Evolutionary conservation across 2,329 filamentous ascomycete genomes (phyloP).

Genomic region (Lasiodiplodia citricola): DNA sequence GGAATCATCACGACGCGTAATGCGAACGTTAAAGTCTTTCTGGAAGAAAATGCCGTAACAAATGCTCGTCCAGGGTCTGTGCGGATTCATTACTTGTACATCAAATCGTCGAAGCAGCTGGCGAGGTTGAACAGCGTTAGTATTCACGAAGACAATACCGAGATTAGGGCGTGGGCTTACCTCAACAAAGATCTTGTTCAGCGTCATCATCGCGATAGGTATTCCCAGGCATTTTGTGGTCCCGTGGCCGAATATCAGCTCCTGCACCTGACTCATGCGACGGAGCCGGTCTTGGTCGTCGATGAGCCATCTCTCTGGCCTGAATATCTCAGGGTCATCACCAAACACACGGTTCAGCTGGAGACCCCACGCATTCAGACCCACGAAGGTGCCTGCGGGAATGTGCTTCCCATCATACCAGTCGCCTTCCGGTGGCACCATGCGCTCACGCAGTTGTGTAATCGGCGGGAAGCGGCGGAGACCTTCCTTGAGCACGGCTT

Average conservation of each 20-base stretch:
- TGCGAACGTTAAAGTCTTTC: slow-evolving; percentile 23
- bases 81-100: not conserved
- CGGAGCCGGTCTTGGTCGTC: slow-evolving; percentile 27
- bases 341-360: slow-evolving; percentile 44
- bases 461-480: slow-evolving; percentile 52
- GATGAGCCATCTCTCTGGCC: slow-evolving; percentile 48
- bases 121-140: not conserved
- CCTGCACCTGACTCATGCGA: slow-evolving; percentile 40
- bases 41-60: slow-evolving; percentile 28
- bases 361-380: slow-evolving; percentile 47
- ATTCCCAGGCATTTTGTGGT: slow-evolving; percentile 43
- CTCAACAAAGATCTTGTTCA: slow-evolving; percentile 51
- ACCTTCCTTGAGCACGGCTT: slow-evolving; percentile 55
- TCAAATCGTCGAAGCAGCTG: slow-evolving; percentile 19
- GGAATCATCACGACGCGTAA: slow-evolving; percentile 1
- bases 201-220: slow-evolving; percentile 43
- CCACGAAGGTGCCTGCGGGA: slow-evolving; percentile 45
- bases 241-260: slow-evolving; percentile 47
- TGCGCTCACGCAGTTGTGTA: slow-evolving; percentile 39
- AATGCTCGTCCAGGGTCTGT: slow-evolving; percentile 15
- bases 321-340: slow-evolving; percentile 43
- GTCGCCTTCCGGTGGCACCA: slow-evolving; percentile 42
- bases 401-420: slow-evolving; percentile 40
- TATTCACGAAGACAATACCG: not conserved
- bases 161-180: not conserved